These are phyloP conservation scores for Cladophialophora bantiana DNA, from an alignment of 2,329 filamentous ascomycete species.

Conservation along the genomic window DNA sequence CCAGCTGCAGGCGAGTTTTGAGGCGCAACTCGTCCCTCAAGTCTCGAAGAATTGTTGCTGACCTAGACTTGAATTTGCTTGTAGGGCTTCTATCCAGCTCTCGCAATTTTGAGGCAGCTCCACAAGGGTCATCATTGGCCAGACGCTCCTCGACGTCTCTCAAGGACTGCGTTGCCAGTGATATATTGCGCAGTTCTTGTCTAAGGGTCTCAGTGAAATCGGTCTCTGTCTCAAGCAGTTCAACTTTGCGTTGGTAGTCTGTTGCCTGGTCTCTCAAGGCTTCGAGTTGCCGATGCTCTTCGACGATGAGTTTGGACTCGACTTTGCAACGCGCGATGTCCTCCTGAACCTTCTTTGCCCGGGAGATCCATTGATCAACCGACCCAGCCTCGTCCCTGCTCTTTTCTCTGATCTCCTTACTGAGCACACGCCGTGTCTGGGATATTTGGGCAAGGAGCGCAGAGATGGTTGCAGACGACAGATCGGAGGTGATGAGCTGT, in stretches of 20 bases:
- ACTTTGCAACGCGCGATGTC: conserved; percentile 83
- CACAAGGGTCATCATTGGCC: conserved; percentile 23
- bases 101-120: conserved; percentile 32
- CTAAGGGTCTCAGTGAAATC: conserved; percentile 60
- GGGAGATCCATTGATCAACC: conserved; percentile 83
- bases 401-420: conserved; percentile 73
- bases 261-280: conserved; percentile 69
- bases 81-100: conserved; percentile 20
- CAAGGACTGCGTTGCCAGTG: conserved; percentile 26
- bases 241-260: conserved; percentile 63
- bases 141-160: conserved; percentile 33
- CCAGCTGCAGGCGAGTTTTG: conserved; percentile 32
- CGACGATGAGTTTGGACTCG: conserved; percentile 80
- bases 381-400: conserved; percentile 80
- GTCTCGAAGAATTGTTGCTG: conserved; percentile 28
- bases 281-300: conserved; percentile 74
- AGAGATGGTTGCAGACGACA: conserved; percentile 58
- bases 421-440: conserved; percentile 57
- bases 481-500: conserved; percentile 60
- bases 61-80: conserved; percentile 24
- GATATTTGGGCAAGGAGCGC: conserved; percentile 59
- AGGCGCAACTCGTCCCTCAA: conserved; percentile 33
- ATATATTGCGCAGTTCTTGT: conserved; percentile 29
- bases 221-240: conserved; percentile 65
- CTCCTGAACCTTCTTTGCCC: conserved; percentile 81